These are phyloP conservation scores for Venturia effusa DNA, from an alignment of 2,329 filamentous ascomycete species.

Conservation along the genomic window DNA sequence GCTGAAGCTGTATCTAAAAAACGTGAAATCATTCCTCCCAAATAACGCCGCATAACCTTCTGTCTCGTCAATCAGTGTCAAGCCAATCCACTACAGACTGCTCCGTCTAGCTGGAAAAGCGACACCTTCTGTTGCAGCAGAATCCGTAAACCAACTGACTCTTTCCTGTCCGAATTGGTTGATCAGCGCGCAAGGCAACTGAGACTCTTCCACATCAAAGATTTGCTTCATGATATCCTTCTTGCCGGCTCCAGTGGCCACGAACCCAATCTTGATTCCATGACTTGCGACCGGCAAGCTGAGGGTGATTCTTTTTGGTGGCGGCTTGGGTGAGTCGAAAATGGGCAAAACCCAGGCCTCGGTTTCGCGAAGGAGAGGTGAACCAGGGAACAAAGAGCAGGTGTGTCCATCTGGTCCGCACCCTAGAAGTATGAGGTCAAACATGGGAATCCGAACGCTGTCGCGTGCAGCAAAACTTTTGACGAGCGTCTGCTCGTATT, in stretches of 20 bases:
- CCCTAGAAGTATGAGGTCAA: constrained; percentile 86
- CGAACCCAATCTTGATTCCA: constrained; percentile 76
- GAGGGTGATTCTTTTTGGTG: constrained; percentile 79
- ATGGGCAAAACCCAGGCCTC: constrained; percentile 90
- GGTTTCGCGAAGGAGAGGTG: constrained; percentile 73
- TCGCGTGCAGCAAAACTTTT: constrained; percentile 80
- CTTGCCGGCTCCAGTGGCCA: constrained; percentile 83
- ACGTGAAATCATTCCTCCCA: neutral
- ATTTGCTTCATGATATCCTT: constrained; percentile 87
- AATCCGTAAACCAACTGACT: constrained; percentile 92
- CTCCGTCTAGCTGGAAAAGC: constrained; percentile 63
- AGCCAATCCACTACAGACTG: constrained; percentile 30
- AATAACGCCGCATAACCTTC: neutral
- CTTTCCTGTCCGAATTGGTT: constrained; percentile 76
- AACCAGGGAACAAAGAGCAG: constrained; percentile 88
- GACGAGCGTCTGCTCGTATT: constrained; percentile 85
- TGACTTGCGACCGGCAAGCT: constrained; percentile 85
- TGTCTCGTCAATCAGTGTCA: neutral
- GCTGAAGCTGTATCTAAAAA: neutral
- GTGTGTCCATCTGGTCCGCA: constrained; percentile 96
- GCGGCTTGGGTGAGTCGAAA: constrained; percentile 89
- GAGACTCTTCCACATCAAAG: constrained; percentile 67
- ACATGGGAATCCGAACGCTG: constrained; percentile 87
- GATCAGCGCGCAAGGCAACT: constrained; percentile 75
- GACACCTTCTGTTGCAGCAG: constrained; percentile 75